Base-by-base conservation (phyloP, 1,284 basidiomycete genomes). In the Boletus holoroseus region DNA sequence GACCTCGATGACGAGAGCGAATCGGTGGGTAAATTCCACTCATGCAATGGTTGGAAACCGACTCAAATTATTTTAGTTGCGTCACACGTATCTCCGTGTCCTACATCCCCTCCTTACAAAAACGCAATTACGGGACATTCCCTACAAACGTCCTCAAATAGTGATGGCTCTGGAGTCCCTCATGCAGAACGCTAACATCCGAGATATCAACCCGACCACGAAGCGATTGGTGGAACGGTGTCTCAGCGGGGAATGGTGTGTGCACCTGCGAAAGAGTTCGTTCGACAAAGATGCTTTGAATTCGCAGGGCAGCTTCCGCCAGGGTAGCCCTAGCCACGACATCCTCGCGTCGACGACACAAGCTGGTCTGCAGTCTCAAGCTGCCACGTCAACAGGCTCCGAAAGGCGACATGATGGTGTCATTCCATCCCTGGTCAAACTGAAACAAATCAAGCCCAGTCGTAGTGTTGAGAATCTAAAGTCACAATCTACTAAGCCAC, bases 11-110 rank as follows among this genome's bases (percentile, higher is more conserved):
- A 98, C 51, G 92, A 96, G 36, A 87, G 83, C 60, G 92, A 97
- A 73, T 91, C 94, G 53, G 92, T 94, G 57, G 53, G 88, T 77
- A 24, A 20, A 40, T 47, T 54, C 18, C 37, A 22, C 28, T 30
- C 22, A 5, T 43, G 38, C 15, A 35, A 31, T n/a, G 24, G 6
- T 15, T n/a, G 16, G 26, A 49, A 37, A 40, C 39, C 30, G 28
- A 28, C 50, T 50, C 3, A 54, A 22, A n/a, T 44, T 28, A 22
- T 13, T 11, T 2, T 62, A 96, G 91, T 77, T 99, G 34, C 88
- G 94, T 30, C 95, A 99, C 68, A 98, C 95, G 0, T 99, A 95
- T 65, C 83, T 99, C 16, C 88, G 95, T 13, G 96, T 99, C 2
- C 76, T 99, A 5, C 92, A 98, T 64, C 95, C 95, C 0, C 82